Percentiles rank a stretch among this genome's conserved stretches.
Evolutionary conservation across 441 rosid species (phyloP).

Genomic region (Gossypium armourianum): DNA sequence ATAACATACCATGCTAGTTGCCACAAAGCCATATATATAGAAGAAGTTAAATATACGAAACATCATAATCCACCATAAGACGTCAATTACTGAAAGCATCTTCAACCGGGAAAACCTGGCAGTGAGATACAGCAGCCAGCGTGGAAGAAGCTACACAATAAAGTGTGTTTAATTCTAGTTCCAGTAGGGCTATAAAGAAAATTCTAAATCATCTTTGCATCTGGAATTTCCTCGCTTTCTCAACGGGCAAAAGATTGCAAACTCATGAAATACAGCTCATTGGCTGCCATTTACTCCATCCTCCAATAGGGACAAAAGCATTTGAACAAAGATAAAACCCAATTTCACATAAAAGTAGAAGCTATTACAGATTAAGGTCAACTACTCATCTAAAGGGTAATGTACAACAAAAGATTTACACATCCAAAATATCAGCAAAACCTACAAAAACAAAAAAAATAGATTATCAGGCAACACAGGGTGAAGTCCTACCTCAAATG

Average conservation of each 20-base stretch:
- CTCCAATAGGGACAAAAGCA: not conserved
- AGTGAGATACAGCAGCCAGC: not conserved
- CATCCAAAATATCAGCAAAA: not conserved
- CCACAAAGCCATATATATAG: not conserved
- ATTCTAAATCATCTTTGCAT: not conserved
- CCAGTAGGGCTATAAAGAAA: not conserved
- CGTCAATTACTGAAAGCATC: not conserved
- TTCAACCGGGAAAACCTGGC: not conserved
- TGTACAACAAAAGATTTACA: not conserved
- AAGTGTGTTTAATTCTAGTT: not conserved
- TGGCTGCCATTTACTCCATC: not conserved
- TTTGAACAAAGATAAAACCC: not conserved
- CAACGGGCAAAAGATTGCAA: not conserved
- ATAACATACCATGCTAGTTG: not conserved
- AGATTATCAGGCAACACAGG: not conserved
- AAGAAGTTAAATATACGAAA: not conserved
- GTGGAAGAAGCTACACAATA: not conserved
- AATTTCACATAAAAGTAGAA: not conserved
- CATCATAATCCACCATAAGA: not conserved
- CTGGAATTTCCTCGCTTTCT: not conserved
- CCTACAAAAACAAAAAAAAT: constrained; percentile 4
- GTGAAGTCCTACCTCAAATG: constrained; percentile 57
- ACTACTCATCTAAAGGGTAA: not conserved
- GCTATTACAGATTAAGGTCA: not conserved
- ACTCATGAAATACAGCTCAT: not conserved